Conservation (phyloP, 306 rosid species). For the Lotus japonicus region DNA sequence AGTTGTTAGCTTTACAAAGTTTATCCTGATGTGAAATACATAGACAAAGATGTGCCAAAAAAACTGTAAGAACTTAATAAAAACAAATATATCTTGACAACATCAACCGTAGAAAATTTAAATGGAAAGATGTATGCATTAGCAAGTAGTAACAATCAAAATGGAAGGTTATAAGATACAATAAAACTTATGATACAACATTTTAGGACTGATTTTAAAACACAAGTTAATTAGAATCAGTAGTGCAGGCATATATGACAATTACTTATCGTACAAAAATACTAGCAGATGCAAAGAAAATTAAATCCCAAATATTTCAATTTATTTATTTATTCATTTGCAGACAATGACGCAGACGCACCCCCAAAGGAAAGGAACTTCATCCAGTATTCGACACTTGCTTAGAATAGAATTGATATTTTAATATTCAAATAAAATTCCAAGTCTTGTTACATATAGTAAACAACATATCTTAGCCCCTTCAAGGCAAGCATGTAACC, state of each 20-base stretch:
- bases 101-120: background rate
- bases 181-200: background rate
- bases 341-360: background rate
- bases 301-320: too few species aligned
- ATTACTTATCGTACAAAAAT: background rate
- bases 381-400: background rate
- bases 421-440: background rate
- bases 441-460: background rate
- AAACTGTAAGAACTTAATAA: background rate
- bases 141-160: slow-evolving; percentile 3
- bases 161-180: slow-evolving; percentile 3
- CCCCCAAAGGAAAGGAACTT: background rate
- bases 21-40: slow-evolving; percentile 60
- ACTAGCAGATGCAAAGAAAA: too few species aligned
- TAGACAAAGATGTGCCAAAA: slow-evolving; percentile 14
- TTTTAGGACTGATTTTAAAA: background rate
- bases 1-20: slow-evolving; percentile 84
- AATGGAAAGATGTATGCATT: slow-evolving; percentile 5
- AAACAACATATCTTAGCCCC: background rate
- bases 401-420: background rate
- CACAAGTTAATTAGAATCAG: background rate
- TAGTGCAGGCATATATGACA: background rate
- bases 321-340: too few species aligned
- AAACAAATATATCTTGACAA: background rate
- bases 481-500: background rate